Evolutionary conservation across 1,284 basidiomycete genomes (phyloP), one percentile per base, ranked within the genome.

Genomic region (Tilletia setariae): DNA sequence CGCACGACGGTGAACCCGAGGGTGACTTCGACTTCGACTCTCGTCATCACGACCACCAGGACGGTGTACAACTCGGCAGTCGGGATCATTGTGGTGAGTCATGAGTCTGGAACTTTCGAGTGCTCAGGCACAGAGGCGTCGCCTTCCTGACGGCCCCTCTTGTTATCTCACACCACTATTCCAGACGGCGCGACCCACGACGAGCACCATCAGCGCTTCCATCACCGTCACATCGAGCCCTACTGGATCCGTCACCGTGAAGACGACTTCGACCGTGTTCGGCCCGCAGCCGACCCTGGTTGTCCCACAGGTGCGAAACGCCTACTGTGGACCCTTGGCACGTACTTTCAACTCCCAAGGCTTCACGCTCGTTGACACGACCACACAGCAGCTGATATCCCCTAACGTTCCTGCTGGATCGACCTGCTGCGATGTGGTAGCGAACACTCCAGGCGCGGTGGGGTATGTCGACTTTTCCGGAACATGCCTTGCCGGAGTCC

Each of bases 251-350:
- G 13, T 23, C n/a, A 15, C n/a, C 9, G 47, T 49, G 8, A 49
- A 19, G 13, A 49, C 47, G 47, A 49, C 47, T 7, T n/a, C 9
- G 47, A 49, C 47, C 47, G 9, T 49, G n/a, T 49, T 49, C n/a
- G 25, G n/a, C n/a, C 47, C 47, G n/a, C 47, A 49, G 47, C 47
- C 47, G 47, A 49, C 47, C 47, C 47, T 49, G 13, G 47, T 49
- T 49, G 47, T 49, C n/a, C 47, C 47, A 21, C 13, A 8, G 9
- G 8, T 49, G n/a, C 47, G 47, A 19, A 49, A 49, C 47, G n/a
- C 47, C 47, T 49, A 21, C 19, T 49, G 47, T 49, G 47, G 47
- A 8, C 47, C 47, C 19, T 23, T 11, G 8, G 47, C 47, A 21
- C 47, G 47, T 49, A 19, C 47, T 23, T 49, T 15, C 47, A 49